Evolutionary conservation across 208 protist species (phyloP).

Genomic region (Trichomonas vaginalis): DNA sequence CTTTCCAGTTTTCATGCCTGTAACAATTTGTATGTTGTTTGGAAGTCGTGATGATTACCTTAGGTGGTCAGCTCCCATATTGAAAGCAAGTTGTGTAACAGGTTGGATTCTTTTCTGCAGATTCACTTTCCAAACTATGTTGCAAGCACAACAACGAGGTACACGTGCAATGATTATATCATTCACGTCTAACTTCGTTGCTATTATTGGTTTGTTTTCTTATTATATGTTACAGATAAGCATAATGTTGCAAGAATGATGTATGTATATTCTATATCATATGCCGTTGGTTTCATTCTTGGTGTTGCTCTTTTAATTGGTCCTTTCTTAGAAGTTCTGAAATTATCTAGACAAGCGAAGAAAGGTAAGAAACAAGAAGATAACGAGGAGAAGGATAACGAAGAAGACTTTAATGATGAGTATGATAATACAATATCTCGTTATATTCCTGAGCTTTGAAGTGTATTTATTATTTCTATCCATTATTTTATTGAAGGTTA

Average conservation of each 20-base stretch:
- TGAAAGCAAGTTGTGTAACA: neutral
- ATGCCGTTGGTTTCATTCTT: neutral
- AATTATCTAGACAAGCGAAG: neutral
- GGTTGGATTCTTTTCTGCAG: neutral
- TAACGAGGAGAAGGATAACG: too few relatives aligned
- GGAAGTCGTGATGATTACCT: neutral
- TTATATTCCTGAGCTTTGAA: too few relatives aligned
- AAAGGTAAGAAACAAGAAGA: neutral
- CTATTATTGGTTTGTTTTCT: neutral
- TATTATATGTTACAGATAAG: neutral
- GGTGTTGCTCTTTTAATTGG: neutral
- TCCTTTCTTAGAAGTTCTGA: neutral
- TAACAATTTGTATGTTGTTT: neutral
- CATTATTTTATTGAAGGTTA: too few relatives aligned
- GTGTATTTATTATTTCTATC: too few relatives aligned
- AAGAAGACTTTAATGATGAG: too few relatives aligned
- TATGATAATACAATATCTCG: too few relatives aligned
- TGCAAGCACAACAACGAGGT: neutral
- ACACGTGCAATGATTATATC: neutral
- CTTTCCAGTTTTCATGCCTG: neutral
- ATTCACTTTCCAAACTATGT: neutral
- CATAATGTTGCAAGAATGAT: neutral
- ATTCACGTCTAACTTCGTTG: neutral
- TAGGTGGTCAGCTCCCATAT: neutral
- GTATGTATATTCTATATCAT: neutral